These are phyloP conservation scores for Calonectria hawksworthii DNA, from an alignment of 2,329 filamentous ascomycete species.

Conservation along the genomic window DNA sequence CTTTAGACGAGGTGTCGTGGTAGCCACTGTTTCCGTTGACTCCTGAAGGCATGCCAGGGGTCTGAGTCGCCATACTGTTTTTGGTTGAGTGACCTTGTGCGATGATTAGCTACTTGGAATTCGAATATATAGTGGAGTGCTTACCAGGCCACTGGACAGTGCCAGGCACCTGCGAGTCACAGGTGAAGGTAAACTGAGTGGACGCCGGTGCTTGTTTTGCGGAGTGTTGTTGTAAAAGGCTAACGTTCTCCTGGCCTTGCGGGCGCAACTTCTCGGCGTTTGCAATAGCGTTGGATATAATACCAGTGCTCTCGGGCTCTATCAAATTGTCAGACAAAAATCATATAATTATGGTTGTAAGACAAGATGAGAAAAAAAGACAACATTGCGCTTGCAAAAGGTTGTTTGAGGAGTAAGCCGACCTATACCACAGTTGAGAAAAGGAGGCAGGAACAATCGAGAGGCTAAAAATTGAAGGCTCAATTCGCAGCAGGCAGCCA, in stretches of 20 bases:
- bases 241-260: slow-evolving; percentile 82
- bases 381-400: not conserved
- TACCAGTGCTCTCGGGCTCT: slow-evolving; percentile 72
- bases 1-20: slow-evolving; percentile 54
- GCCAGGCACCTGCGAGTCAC: slow-evolving; percentile 88
- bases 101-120: slow-evolving; percentile 16
- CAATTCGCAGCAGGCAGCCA: not conserved
- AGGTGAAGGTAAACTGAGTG: slow-evolving; percentile 96
- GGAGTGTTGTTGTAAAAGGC: slow-evolving; percentile 79
- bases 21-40: slow-evolving; percentile 30
- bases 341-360: not conserved
- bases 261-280: slow-evolving; percentile 81
- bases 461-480: not conserved
- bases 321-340: slow-evolving; percentile 28
- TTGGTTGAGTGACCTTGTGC: slow-evolving; percentile 44
- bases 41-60: slow-evolving; percentile 29
- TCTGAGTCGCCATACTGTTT: slow-evolving; percentile 39
- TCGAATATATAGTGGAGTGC: not conserved
- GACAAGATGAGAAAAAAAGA: not conserved
- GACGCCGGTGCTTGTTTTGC: slow-evolving; percentile 77
- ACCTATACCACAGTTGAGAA: not conserved
- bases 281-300: slow-evolving; percentile 93
- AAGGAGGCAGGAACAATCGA: not conserved
- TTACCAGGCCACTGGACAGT: slow-evolving; percentile 81
- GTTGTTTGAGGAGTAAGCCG: not conserved